Conservation (phyloP, 345 rosid species). For the Rubroshorea leprosula region DNA sequence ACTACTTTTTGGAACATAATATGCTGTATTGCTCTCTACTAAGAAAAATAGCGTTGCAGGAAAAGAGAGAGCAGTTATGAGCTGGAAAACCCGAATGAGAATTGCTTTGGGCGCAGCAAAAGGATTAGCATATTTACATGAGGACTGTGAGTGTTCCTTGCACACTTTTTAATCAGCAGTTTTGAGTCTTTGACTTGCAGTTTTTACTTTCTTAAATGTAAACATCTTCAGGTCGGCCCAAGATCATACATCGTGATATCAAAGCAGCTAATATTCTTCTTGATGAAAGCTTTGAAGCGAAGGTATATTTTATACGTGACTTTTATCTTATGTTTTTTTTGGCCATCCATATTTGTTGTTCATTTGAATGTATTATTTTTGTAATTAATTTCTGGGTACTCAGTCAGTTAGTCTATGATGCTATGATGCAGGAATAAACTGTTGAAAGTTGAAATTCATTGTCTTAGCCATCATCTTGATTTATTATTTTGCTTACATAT, state of each 20-base stretch:
- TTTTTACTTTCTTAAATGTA: slow-evolving; percentile 2
- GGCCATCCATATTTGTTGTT: background rate
- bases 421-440: background rate
- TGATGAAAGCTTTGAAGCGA: slow-evolving; percentile 67
- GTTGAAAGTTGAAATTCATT: background rate
- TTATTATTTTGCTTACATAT: background rate
- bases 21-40: too few species aligned
- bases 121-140: slow-evolving; percentile 87
- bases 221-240: slow-evolving; percentile 57
- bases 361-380: background rate
- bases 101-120: slow-evolving; percentile 83
- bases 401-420: too few species aligned
- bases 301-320: slow-evolving; percentile 33
- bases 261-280: slow-evolving; percentile 79
- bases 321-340: background rate
- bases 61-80: slow-evolving; percentile 56
- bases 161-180: background rate
- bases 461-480: background rate
- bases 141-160: slow-evolving; percentile 60
- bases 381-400: too few species aligned
- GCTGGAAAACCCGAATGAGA: slow-evolving; percentile 60
- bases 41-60: slow-evolving; percentile 32
- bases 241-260: slow-evolving; percentile 86
- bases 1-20: background rate
- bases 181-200: background rate